Evolutionary conservation across 2,329 filamentous ascomycete species (phyloP), one percentile per base, ranked within the genome.

Genomic region (Epichloe bromicola): DNA sequence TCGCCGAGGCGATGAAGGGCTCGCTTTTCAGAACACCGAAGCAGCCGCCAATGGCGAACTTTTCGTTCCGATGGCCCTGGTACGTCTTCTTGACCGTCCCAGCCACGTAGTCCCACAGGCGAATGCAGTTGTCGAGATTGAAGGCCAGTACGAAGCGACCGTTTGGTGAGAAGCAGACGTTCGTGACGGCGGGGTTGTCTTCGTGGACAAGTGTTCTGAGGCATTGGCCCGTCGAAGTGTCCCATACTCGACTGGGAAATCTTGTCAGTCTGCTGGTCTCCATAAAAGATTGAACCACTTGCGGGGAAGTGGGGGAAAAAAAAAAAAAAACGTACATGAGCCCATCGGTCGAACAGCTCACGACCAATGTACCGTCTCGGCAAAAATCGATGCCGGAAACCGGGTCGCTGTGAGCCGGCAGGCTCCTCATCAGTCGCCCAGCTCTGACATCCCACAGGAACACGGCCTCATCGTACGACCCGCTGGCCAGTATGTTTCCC

Each of bases 61-160:
- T 83, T 50, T 80, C 75, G 65, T 98, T 98, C 50, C 73, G 70
- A 62, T 97, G 93, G 0, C 93, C 93, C 65, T 96, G 89, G 67
- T 97, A 98, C 14, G 93, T 98, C 74, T 98, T 98, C 61, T 95
- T 85, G 59, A 93, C 93, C 30, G 83, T 82, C 7, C 91, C 91
- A 38, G 88, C 82, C 8, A 95, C 85, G 64, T 97, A 98, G 66
- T 96, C 87, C 93, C 93, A 98, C 20, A 98, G 73, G 2, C 93
- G 82, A 45, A 98, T 79, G 63, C 86, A 91, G 54, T 83, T 86
- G 70, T 98, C 93, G 57, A 96, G 76, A 56, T 88, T 95, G 67
- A 86, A 95, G 12, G 93, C 91, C 3, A 97, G 78, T 50, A 98
- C 85, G 63, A 86, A 96, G 56, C 87, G 89, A 17, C 93, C 91